Evolutionary conservation across 1,284 basidiomycete genomes (phyloP).

Genomic region (Sutorius eximius): DNA sequence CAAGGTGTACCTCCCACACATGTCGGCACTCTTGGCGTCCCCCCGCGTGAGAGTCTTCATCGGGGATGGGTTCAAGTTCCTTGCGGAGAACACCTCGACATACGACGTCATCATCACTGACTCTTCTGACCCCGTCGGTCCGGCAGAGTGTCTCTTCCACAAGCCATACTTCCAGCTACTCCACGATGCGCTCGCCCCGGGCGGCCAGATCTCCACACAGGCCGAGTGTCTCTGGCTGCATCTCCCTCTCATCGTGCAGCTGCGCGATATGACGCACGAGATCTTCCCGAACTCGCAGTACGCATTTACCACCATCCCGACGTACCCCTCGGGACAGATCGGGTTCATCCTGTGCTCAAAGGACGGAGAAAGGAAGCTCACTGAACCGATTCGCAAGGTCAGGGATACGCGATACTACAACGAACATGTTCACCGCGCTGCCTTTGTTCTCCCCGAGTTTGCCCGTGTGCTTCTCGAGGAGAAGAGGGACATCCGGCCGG

Average conservation of each 20-base stretch:
- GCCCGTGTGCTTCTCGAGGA: slow-evolving; percentile 76
- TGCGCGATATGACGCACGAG: slow-evolving; percentile 71
- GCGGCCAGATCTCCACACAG: slow-evolving; percentile 95
- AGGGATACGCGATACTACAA: slow-evolving; percentile 86
- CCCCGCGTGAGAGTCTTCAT: slow-evolving; percentile 88
- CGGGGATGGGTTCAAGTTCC: slow-evolving; percentile 97
- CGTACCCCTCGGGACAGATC: slow-evolving; percentile 96
- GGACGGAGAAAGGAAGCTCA: slow-evolving; percentile 68
- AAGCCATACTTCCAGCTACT: slow-evolving; percentile 97
- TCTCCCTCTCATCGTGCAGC: slow-evolving; percentile 82
- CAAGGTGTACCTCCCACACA: slow-evolving; percentile 90
- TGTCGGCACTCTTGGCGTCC: slow-evolving; percentile 84
- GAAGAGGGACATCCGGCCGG: slow-evolving; percentile 65
- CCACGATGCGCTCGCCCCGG: slow-evolving; percentile 84
- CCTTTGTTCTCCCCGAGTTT: slow-evolving; percentile 94
- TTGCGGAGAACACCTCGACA: slow-evolving; percentile 83
- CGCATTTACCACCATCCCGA: slow-evolving; percentile 96
- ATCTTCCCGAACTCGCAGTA: slow-evolving; percentile 90
- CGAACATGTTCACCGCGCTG: slow-evolving; percentile 74
- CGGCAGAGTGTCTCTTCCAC: slow-evolving; percentile 93
- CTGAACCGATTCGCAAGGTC: slow-evolving; percentile 69
- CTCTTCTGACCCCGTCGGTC: slow-evolving; percentile 97
- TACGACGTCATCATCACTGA: slow-evolving; percentile 99
- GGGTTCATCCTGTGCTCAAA: slow-evolving; percentile 94
- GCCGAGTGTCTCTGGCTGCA: slow-evolving; percentile 97